Evolutionary conservation across 805 yeast genomes (phyloP).

Genomic region (Diddensiella santjacobensis): DNA sequence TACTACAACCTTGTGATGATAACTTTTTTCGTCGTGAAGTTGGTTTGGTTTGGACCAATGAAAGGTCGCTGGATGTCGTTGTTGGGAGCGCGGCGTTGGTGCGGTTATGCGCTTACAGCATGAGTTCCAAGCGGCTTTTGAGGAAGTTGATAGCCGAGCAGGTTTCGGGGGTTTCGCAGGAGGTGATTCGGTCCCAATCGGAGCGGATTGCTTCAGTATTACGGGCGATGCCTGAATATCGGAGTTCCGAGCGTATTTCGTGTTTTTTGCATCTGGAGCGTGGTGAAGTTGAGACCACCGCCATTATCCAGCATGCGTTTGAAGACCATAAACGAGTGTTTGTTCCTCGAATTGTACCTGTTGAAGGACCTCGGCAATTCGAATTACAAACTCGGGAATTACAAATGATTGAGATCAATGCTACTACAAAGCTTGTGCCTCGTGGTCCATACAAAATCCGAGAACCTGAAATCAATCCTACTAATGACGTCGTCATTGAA

Average conservation of each 20-base stretch:
- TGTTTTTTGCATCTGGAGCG: constrained; percentile 73
- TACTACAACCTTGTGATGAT: no score
- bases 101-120: not conserved
- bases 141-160: constrained; percentile 15
- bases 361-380: constrained; percentile 37
- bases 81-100: no score
- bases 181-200: constrained; percentile 7
- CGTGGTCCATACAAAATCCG: constrained; percentile 61
- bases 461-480: constrained; percentile 52
- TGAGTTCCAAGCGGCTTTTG: constrained; percentile 16
- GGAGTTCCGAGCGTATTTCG: constrained; percentile 49
- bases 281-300: constrained; percentile 62
- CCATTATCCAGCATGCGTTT: constrained; percentile 52
- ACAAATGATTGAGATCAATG: constrained; percentile 51
- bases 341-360: constrained; percentile 46
- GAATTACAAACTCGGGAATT: constrained; percentile 41
- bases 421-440: constrained; percentile 50
- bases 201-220: constrained; percentile 17
- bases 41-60: no score
- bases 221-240: constrained; percentile 38
- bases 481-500: constrained; percentile 12
- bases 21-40: no score
- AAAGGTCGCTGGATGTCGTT: no score
- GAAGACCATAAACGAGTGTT: constrained; percentile 43
- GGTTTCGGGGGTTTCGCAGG: constrained; percentile 8